These are phyloP conservation scores for Peronosclerospora sorghi DNA, from an alignment of 352 stramenopile species.

Conservation along the genomic window DNA sequence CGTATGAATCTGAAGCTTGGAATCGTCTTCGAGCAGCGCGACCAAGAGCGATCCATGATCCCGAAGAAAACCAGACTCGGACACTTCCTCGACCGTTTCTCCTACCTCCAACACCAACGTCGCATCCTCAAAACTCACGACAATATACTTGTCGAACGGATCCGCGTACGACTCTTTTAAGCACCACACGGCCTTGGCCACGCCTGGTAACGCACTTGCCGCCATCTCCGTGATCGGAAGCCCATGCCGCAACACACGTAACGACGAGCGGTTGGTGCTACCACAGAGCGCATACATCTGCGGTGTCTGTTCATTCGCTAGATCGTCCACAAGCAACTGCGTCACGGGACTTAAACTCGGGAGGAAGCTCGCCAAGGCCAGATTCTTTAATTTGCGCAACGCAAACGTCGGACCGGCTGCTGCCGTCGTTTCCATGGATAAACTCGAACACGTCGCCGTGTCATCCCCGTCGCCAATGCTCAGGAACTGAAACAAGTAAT, in stretches of 20 bases:
- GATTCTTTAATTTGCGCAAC: slow-evolving; percentile 83
- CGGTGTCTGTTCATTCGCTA: slow-evolving; percentile 90
- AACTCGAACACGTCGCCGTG: slow-evolving; percentile 59
- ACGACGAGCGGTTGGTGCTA: slow-evolving; percentile 85
- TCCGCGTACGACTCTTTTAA: slow-evolving; percentile 82
- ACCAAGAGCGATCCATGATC: slow-evolving; percentile 93
- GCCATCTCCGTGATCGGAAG: slow-evolving; percentile 95
- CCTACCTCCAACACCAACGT: slow-evolving; percentile 96
- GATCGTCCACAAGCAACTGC: slow-evolving; percentile 92
- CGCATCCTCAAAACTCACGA: slow-evolving; percentile 99
- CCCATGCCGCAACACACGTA: slow-evolving; percentile 93
- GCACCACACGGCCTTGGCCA: slow-evolving; percentile 93
- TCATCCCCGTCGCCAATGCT: slow-evolving; percentile 90
- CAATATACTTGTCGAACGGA: slow-evolving; percentile 90
- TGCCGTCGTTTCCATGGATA: slow-evolving; percentile 68
- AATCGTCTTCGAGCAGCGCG: slow-evolving; percentile 89
- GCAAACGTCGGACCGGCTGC: slow-evolving; percentile 49
- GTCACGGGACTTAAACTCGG: slow-evolving; percentile 89
- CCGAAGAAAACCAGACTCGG: slow-evolving; percentile 90
- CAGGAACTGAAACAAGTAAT: slow-evolving; percentile 97
- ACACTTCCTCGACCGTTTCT: slow-evolving; percentile 97
- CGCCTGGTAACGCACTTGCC: slow-evolving; percentile 90
- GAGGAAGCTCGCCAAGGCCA: slow-evolving; percentile 70
- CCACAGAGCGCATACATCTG: slow-evolving; percentile 96
- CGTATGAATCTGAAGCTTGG: slow-evolving; percentile 93